These are phyloP conservation scores for Arabidopsis hybrid DNA, from an alignment of 441 rosid genomes.

Conservation along the genomic window DNA sequence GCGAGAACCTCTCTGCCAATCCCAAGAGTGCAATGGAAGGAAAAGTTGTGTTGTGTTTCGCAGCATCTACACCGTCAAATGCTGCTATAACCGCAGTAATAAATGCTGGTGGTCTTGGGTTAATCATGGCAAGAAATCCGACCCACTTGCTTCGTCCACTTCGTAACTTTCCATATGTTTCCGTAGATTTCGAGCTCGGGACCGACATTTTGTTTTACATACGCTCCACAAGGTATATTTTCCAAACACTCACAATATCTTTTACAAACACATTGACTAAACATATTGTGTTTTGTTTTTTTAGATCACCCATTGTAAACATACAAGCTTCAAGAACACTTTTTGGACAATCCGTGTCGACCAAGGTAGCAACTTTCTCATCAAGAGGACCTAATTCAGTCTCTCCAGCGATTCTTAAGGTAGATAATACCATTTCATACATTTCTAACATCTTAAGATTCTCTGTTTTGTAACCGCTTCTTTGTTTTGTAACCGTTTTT, in stretches of 20 bases:
- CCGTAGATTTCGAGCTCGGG: slow-evolving; percentile 60
- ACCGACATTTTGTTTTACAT: slow-evolving; percentile 60
- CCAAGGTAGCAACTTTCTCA: slow-evolving; percentile 52
- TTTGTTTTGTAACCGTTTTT: background rate
- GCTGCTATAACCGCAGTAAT: slow-evolving; percentile 42
- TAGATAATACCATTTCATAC: background rate
- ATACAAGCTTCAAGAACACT: slow-evolving; percentile 47
- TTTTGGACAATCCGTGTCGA: slow-evolving; percentile 38
- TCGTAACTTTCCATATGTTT: slow-evolving; percentile 52
- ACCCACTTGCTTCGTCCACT: slow-evolving; percentile 49
- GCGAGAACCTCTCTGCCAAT: slow-evolving; percentile 39
- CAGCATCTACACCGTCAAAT: background rate
- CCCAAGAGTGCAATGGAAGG: slow-evolving; percentile 36
- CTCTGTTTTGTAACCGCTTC: background rate
- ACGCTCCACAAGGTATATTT: slow-evolving; percentile 46
- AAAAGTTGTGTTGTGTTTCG: slow-evolving; percentile 51
- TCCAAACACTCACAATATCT: background rate
- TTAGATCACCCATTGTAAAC: slow-evolving; percentile 47
- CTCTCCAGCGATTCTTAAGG: slow-evolving; percentile 50
- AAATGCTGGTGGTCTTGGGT: slow-evolving; percentile 45
- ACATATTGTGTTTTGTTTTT: background rate
- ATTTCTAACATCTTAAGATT: background rate
- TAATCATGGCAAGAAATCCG: slow-evolving; percentile 48
- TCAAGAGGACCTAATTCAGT: slow-evolving; percentile 55
- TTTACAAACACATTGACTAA: background rate